A percentile compares a stretch with the other conserved stretches of the same genome.
phyloP scores from a whole-genome alignment of 2,329 filamentous ascomycete genomes.

The Colletotrichum godetiae region DNA sequence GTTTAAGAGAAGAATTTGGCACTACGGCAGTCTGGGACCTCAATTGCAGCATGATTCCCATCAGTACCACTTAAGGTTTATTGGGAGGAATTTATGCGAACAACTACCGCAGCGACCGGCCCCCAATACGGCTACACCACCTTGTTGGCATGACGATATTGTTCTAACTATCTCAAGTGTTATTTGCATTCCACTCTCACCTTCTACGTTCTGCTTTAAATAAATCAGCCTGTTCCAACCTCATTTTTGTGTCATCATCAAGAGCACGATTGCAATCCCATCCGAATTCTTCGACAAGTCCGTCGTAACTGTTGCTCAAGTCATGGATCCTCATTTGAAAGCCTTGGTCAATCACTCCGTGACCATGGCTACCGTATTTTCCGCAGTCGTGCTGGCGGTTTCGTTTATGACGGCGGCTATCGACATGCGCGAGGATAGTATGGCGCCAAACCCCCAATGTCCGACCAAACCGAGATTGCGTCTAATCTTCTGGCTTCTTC shows the following conservation, averaged over 20 bases:
- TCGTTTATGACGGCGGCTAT: not conserved
- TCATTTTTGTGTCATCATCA: not conserved
- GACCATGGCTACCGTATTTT: not conserved
- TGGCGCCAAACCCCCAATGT: not conserved
- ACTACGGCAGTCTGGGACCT: not conserved
- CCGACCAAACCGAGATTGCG: not conserved
- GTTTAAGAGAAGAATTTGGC: not conserved
- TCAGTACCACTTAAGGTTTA: not conserved
- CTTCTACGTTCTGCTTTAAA: not conserved
- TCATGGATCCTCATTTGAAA: not conserved
- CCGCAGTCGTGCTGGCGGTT: not conserved
- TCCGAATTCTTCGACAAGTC: not conserved
- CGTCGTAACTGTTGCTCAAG: not conserved
- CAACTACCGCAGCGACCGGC: not conserved
- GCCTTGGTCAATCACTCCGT: not conserved
- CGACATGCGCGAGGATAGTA: not conserved
- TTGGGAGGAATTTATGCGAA: not conserved
- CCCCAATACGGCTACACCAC: not conserved
- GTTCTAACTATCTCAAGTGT: not conserved
- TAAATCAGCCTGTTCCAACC: not conserved
- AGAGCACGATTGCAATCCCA: not conserved
- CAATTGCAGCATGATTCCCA: not conserved
- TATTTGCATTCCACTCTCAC: not conserved
- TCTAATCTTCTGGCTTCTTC: not conserved
- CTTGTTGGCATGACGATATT: not conserved